Evolutionary conservation across 2,329 filamentous ascomycete species (phyloP).

Genomic region (Cercospora nicotianae): DNA sequence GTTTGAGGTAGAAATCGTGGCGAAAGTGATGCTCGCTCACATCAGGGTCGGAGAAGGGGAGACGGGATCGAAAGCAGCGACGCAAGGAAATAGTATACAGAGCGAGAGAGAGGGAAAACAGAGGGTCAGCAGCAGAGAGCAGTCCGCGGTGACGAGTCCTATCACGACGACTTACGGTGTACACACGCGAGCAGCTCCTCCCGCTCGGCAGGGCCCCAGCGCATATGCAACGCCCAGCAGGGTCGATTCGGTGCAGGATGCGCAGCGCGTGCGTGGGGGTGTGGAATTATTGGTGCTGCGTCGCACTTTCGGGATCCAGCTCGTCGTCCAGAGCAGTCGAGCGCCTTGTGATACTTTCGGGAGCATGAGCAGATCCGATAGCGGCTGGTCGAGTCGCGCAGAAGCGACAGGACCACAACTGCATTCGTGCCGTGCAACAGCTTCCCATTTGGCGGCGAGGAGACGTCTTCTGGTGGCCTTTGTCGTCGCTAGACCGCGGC

Average conservation of each 20-base stretch:
- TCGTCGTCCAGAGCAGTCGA: slow-evolving; percentile 17
- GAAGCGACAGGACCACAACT: slow-evolving; percentile 3
- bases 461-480: background rate
- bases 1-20: background rate
- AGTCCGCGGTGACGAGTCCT: slow-evolving; percentile 12
- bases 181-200: slow-evolving; percentile 23
- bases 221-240: slow-evolving; percentile 18
- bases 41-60: slow-evolving; percentile 2
- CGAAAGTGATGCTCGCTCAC: background rate
- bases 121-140: background rate
- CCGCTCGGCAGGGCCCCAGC: slow-evolving; percentile 15
- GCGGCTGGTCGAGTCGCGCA: slow-evolving; percentile 1
- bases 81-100: slow-evolving; percentile 1
- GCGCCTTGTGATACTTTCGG: slow-evolving; percentile 27
- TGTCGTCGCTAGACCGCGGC: background rate
- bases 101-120: slow-evolving; percentile 1
- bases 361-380: slow-evolving; percentile 20
- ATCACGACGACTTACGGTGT: slow-evolving; percentile 26
- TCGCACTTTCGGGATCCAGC: slow-evolving; percentile 21
- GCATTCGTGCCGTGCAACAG: slow-evolving; percentile 11
- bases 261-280: slow-evolving; percentile 13
- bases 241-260: slow-evolving; percentile 16
- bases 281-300: slow-evolving; percentile 27
- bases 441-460: slow-evolving; percentile 10
- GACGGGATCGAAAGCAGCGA: background rate